These are phyloP conservation scores for Anethum foeniculum DNA, from an alignment of 140 eudicot genomes.

Conservation along the genomic window DNA sequence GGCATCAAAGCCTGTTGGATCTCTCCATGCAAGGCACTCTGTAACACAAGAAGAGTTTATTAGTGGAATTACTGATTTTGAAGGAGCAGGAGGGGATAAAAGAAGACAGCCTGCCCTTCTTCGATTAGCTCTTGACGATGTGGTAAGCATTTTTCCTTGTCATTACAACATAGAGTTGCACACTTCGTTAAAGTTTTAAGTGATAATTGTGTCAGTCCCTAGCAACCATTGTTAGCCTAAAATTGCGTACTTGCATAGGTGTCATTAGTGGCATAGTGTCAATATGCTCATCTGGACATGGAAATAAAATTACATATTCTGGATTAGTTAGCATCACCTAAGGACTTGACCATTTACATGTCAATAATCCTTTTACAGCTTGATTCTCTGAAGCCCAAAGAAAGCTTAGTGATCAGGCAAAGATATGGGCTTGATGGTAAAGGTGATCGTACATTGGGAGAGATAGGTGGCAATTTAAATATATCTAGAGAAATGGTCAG, in stretches of 20 bases:
- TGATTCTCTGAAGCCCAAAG: slow-evolving; percentile 91
- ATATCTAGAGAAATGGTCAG: slow-evolving; percentile 97
- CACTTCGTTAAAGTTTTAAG: neutral
- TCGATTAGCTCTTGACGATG: slow-evolving; percentile 96
- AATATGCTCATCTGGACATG: neutral
- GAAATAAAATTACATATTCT: neutral
- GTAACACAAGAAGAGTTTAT: slow-evolving; percentile 85
- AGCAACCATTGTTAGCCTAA: neutral
- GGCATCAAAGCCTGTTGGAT: slow-evolving; percentile 47
- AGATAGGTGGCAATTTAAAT: slow-evolving; percentile 82
- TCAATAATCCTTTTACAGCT: slow-evolving; percentile 43
- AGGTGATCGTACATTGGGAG: slow-evolving; percentile 88
- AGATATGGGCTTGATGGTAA: slow-evolving; percentile 94
- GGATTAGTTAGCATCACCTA: neutral
- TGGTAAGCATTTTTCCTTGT: slow-evolving; percentile 38
- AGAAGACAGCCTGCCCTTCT: slow-evolving; percentile 84
- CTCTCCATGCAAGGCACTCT: slow-evolving; percentile 61
- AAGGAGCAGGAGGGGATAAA: slow-evolving; percentile 54
- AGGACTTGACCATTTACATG: neutral
- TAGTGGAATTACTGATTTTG: slow-evolving; percentile 60
- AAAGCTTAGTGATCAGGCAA: slow-evolving; percentile 92
- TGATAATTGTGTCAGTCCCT: neutral
- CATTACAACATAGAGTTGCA: neutral
- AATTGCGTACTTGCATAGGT: neutral
- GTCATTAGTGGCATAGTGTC: neutral